phyloP scores from a whole-genome alignment of 1,139 yeast genomes.

The Magnusiomyces clavatus region DNA sequence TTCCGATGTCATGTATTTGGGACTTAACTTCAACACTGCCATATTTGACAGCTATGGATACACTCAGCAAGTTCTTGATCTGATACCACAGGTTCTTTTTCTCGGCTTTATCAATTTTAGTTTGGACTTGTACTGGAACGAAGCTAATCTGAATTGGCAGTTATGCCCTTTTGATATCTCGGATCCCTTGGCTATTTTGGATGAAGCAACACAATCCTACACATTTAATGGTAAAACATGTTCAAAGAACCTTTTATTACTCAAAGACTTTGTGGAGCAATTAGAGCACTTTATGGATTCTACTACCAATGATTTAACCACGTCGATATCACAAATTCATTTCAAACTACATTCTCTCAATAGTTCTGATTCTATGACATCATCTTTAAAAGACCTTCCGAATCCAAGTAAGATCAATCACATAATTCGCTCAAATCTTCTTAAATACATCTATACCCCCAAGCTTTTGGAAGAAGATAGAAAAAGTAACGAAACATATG shows the following conservation, averaged over 20 bases:
- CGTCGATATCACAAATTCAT: slow-evolving; percentile 29
- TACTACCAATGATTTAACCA: slow-evolving; percentile 7
- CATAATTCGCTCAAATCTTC: no score
- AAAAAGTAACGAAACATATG: slow-evolving; percentile 18
- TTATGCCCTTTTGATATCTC: slow-evolving; percentile 45
- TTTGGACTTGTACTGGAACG: slow-evolving; percentile 64
- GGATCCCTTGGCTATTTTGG: neutral
- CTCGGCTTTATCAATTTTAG: slow-evolving; percentile 47
- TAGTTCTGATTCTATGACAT: neutral
- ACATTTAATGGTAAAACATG: neutral
- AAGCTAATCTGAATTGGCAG: slow-evolving; percentile 47
- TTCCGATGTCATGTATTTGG: slow-evolving; percentile 49
- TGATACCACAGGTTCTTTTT: slow-evolving; percentile 33
- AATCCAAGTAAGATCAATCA: no score
- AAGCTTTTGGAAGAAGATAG: slow-evolving; percentile 25
- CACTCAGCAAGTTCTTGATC: slow-evolving; percentile 35
- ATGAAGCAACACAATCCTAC: neutral
- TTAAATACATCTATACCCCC: slow-evolving; percentile 24
- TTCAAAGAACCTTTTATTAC: slow-evolving; percentile 5
- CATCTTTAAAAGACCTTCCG: neutral
- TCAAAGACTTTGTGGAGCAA: slow-evolving; percentile 7
- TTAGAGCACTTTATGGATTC: slow-evolving; percentile 5
- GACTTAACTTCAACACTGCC: slow-evolving; percentile 46
- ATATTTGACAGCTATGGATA: slow-evolving; percentile 50
- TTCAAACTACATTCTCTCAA: slow-evolving; percentile 11